phyloP scores from a whole-genome alignment of 2,329 filamentous ascomycete genomes.

The Neofusicoccum ribis region DNA sequence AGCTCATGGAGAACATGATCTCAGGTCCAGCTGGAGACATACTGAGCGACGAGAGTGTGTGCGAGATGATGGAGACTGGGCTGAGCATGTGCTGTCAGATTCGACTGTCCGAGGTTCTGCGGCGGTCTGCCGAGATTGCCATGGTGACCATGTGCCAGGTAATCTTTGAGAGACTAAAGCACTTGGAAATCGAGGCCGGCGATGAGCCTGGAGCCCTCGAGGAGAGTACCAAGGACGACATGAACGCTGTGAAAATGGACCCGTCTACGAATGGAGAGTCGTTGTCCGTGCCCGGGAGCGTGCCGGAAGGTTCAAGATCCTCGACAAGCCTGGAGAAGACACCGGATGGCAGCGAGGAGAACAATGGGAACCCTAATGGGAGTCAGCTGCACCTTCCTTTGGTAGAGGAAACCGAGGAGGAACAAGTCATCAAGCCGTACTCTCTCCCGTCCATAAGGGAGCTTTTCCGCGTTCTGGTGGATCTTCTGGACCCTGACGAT shows the following conservation, averaged over 20 bases:
- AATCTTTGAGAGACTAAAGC: constrained; percentile 90
- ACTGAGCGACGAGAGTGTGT: constrained; percentile 96
- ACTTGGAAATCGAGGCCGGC: constrained; percentile 74
- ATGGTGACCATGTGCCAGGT: constrained; percentile 99
- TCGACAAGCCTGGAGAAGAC: constrained; percentile 34
- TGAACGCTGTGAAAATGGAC: constrained; percentile 81
- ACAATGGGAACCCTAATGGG: constrained; percentile 39
- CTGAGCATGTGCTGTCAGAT: constrained; percentile 96
- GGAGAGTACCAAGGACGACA: constrained; percentile 65
- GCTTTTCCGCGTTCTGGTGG: constrained; percentile 88
- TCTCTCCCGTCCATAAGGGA: constrained; percentile 92
- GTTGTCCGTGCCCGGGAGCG: constrained; percentile 38
- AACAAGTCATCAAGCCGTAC: constrained; percentile 74
- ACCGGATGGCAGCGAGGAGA: constrained; percentile 36
- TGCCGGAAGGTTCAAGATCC: constrained; percentile 37
- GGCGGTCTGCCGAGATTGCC: constrained; percentile 88
- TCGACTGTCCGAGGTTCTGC: constrained; percentile 84
- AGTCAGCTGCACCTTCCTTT: constrained; percentile 47
- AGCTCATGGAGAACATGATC: constrained; percentile 98
- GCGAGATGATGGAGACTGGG: constrained; percentile 99
- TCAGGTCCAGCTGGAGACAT: constrained; percentile 89
- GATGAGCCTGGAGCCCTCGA: constrained; percentile 67
- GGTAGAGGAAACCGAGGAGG: constrained; percentile 43
- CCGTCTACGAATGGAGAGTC: constrained; percentile 68
- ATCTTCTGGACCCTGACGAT: constrained; percentile 90